These are phyloP conservation scores for Tetrahymena borealis DNA, from an alignment of 73 alveolate species.

Conservation along the genomic window DNA sequence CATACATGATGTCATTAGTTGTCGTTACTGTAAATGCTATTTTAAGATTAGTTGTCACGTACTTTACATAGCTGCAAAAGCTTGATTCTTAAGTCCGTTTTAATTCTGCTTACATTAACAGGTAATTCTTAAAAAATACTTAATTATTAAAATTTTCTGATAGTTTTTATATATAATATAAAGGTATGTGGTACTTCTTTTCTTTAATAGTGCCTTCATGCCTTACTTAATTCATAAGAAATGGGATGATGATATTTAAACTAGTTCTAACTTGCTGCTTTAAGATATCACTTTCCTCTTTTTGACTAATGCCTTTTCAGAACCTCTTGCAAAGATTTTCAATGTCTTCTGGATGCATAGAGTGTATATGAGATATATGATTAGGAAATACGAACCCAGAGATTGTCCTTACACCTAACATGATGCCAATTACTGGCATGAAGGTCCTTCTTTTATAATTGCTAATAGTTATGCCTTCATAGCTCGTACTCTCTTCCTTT, in stretches of 20 bases:
- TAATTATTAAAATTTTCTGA: background rate
- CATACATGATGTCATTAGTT: background rate
- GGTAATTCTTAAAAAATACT: background rate
- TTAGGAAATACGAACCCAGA: background rate
- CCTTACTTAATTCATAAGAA: background rate
- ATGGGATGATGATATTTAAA: background rate
- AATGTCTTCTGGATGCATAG: background rate
- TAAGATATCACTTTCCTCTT: background rate
- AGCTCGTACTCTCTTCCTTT: background rate
- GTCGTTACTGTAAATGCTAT: background rate
- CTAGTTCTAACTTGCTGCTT: background rate
- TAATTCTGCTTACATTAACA: background rate
- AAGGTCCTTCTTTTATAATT: background rate
- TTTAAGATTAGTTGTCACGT: background rate
- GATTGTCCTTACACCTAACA: background rate
- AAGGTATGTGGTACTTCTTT: background rate
- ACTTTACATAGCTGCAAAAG: background rate
- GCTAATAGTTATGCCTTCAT: background rate
- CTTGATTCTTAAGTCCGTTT: background rate
- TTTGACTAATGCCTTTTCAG: background rate
- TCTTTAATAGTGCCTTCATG: background rate
- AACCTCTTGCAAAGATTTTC: background rate
- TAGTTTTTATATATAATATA: background rate
- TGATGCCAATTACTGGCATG: background rate
- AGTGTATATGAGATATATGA: background rate